phyloP scores from a whole-genome alignment of 108 stramenopile genomes.

The Aurantiochytrium sp. region DNA sequence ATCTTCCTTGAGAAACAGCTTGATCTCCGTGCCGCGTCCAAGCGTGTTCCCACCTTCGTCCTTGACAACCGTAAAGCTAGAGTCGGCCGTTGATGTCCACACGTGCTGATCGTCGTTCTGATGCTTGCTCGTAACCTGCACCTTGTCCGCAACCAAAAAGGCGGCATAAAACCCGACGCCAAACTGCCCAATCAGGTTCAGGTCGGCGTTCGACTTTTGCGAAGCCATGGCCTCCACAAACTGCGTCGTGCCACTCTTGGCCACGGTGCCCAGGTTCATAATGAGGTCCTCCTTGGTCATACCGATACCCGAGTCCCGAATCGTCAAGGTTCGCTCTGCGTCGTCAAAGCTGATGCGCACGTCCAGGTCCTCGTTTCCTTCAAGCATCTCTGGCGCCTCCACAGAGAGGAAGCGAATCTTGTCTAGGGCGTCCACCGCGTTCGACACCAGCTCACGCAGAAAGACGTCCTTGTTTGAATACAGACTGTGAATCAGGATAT shows the following conservation, averaged over 20 bases:
- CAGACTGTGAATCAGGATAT: slow-evolving; percentile 98
- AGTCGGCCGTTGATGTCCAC: slow-evolving; percentile 89
- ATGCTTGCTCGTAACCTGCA: slow-evolving; percentile 84
- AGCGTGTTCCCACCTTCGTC: slow-evolving; percentile 95
- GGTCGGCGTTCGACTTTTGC: slow-evolving; percentile 39
- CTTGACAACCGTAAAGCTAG: slow-evolving; percentile 71
- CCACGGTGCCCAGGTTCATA: slow-evolving; percentile 95
- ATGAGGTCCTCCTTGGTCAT: slow-evolving; percentile 92
- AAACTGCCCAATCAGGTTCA: slow-evolving; percentile 93
- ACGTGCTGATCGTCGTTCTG: slow-evolving; percentile 86
- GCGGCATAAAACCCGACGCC: slow-evolving; percentile 98
- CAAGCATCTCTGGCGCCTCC: slow-evolving; percentile 63
- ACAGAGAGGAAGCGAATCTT: slow-evolving; percentile 90
- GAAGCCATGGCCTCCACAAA: slow-evolving; percentile 80
- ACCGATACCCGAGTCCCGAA: slow-evolving; percentile 91
- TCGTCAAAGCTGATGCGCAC: slow-evolving; percentile 80
- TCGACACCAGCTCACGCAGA: slow-evolving; percentile 87
- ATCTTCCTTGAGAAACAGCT: slow-evolving; percentile 96
- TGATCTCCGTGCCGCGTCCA: slow-evolving; percentile 95
- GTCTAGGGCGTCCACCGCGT: slow-evolving; percentile 96
- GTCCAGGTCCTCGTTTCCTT: slow-evolving; percentile 67
- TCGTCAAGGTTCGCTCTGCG: slow-evolving; percentile 79
- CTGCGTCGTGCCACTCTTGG: slow-evolving; percentile 96
- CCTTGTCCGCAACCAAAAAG: slow-evolving; percentile 82
- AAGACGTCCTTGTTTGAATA: slow-evolving; percentile 99